Percentiles rank a stretch among this genome's conserved stretches.
These are phyloP conservation scores for Fusarium austroafricanum DNA, from an alignment of 2,329 filamentous ascomycete genomes.

Conservation along the genomic window DNA sequence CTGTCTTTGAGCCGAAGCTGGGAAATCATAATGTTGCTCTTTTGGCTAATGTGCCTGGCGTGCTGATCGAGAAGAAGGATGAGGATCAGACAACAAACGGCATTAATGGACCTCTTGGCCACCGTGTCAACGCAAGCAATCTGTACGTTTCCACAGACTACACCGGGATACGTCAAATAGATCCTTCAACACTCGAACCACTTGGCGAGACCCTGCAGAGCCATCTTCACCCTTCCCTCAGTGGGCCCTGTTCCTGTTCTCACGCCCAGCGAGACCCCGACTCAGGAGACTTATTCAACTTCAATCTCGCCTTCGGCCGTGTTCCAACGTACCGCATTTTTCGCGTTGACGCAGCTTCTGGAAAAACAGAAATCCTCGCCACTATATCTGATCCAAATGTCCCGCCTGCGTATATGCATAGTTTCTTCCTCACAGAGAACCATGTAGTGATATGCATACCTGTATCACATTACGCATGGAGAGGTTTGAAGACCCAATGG, in stretches of 20 bases:
- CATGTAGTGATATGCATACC: constrained; percentile 81
- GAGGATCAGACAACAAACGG: background rate
- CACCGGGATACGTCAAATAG: constrained; percentile 67
- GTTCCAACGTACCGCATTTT: constrained; percentile 76
- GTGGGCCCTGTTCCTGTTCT: constrained; percentile 74
- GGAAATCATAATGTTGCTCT: constrained; percentile 71
- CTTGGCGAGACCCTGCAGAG: constrained; percentile 71
- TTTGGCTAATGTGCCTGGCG: constrained; percentile 71
- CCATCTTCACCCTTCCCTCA: constrained; percentile 74
- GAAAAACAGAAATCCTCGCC: constrained; percentile 77
- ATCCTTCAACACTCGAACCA: constrained; percentile 79
- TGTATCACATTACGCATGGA: constrained; percentile 68
- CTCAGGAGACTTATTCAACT: constrained; percentile 84
- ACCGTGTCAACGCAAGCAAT: constrained; percentile 55
- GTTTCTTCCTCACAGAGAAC: constrained; percentile 77
- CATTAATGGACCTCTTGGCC: constrained; percentile 43
- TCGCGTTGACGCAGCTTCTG: constrained; percentile 69
- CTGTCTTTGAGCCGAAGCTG: constrained; percentile 60
- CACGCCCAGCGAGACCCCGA: constrained; percentile 78
- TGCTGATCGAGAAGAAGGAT: constrained; percentile 46
- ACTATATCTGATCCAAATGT: constrained; percentile 65
- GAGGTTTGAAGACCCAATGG: constrained; percentile 71
- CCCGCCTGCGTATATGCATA: constrained; percentile 81
- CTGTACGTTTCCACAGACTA: constrained; percentile 70
- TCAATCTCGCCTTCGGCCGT: constrained; percentile 75